Evolutionary conservation across 1,284 basidiomycete genomes (phyloP), one percentile per base, ranked within the genome.

Genomic region (Sanghuangporus sanghuang): DNA sequence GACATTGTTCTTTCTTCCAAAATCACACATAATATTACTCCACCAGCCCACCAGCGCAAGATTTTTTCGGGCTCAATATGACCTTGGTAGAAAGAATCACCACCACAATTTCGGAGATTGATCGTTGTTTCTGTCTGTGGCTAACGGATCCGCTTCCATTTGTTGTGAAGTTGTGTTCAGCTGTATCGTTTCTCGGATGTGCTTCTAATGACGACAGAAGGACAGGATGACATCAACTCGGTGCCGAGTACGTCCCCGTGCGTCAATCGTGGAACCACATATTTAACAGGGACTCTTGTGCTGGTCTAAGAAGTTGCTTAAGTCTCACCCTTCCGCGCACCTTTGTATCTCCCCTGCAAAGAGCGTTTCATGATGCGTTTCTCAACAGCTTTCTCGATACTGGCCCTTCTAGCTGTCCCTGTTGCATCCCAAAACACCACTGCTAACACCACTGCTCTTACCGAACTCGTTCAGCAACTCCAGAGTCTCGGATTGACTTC

Each of bases 401-500:
- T 61, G 55, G 40, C 68, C 71, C 53, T 59, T 65, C 62, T 70
- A 35, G 64, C 70, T 27, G 59, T 67, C 42, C 70, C 63, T 32
- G 61, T 73, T 27, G 68, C 67, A 14, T 67, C 67, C 18, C 68
- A 74, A 64, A 75, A 78, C 60, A 16, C 49, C 14, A 74, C 70
- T n/a, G n/a, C n/a, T n/a, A n/a, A n/a, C n/a, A n/a, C n/a, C n/a
- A n/a, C n/a, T n/a, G n/a, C n/a, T 64, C 66, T 79, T 18, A 66
- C 64, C 3, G 73, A 74, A 6, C 70, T 83, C 46, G 18, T 75
- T 7, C 68, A 72, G 38, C 69, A 73, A 32, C 73, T 79, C 57
- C 71, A 74, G 35, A 61, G 64, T 21, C 67, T 71, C 36, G 77
- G 78, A 50, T 73, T 82, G 61, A 80, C 77, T 38, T 71, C 70